Evolutionary conservation across 345 rosid genomes (phyloP).

Genomic region (Cardamine occulta): DNA sequence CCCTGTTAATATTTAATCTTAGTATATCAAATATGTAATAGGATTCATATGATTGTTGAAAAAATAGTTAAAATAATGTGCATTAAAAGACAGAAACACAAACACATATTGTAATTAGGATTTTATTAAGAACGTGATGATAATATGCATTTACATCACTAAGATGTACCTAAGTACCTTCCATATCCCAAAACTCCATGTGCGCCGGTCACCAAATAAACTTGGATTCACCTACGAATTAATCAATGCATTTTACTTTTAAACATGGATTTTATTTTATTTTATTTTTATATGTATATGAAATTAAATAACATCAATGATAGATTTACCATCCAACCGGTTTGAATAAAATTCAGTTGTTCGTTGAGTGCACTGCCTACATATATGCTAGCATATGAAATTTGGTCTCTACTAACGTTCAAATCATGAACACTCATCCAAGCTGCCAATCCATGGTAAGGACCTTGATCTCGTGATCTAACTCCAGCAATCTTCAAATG

Average conservation of each 20-base stretch:
- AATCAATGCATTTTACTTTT: not conserved
- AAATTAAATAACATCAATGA: not conserved
- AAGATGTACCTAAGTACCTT: slow-evolving; percentile 27
- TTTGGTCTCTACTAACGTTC: slow-evolving; percentile 10
- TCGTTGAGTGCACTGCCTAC: not conserved
- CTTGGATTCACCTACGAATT: slow-evolving; percentile 9
- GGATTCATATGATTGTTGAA: too few relatives aligned
- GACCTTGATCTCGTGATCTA: not conserved
- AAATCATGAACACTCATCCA: slow-evolving; percentile 25
- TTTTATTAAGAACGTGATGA: not conserved
- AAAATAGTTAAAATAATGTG: too few relatives aligned
- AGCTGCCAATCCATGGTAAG: slow-evolving; percentile 24
- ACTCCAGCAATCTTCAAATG: slow-evolving; percentile 7
- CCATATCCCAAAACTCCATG: slow-evolving; percentile 27
- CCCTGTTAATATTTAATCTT: too few relatives aligned
- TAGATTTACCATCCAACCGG: slow-evolving; percentile 24
- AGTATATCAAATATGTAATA: too few relatives aligned
- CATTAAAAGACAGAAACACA: too few relatives aligned
- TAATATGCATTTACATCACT: not conserved
- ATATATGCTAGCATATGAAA: slow-evolving; percentile 9
- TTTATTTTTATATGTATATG: too few relatives aligned
- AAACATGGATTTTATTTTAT: too few relatives aligned
- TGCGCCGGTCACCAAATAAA: slow-evolving; percentile 21
- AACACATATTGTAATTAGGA: too few relatives aligned
- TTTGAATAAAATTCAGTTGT: slow-evolving; percentile 10